Conservation (phyloP, 768 basidiomycete species). For the Pleurotus eryngii region DNA sequence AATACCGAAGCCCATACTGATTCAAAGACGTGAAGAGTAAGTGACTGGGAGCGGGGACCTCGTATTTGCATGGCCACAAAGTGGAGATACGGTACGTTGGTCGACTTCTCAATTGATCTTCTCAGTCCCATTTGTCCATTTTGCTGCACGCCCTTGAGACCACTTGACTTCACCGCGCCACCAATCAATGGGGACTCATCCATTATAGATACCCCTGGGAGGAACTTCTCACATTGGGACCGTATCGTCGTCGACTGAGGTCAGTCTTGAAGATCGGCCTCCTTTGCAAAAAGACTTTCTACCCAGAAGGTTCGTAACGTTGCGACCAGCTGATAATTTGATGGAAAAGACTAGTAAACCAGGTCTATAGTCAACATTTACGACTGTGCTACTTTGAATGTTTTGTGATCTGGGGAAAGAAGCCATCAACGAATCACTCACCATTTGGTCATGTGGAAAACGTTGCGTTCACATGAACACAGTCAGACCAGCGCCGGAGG, state of each 20-base stretch:
- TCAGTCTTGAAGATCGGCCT: too few relatives aligned
- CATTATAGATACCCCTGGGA: not conserved
- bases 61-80: not conserved
- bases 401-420: too few relatives aligned
- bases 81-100: not conserved
- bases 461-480: too few relatives aligned
- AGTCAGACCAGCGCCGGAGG: too few relatives aligned
- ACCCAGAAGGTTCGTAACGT: too few relatives aligned
- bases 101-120: not conserved
- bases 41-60: not conserved
- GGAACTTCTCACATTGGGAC: not conserved
- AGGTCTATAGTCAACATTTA: too few relatives aligned
- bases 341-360: too few relatives aligned
- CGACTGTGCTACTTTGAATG: too few relatives aligned
- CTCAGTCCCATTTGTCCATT: not conserved
- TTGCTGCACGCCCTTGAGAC: not conserved
- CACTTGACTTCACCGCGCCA: not conserved
- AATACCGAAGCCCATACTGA: constrained; percentile 32
- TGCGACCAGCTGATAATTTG: too few relatives aligned
- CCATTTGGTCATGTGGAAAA: too few relatives aligned
- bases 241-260: not conserved
- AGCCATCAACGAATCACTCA: too few relatives aligned
- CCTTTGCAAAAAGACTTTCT: too few relatives aligned
- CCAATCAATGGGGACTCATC: not conserved
- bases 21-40: not conserved